Evolutionary conservation across 1,284 basidiomycete species (phyloP).

Genomic region (Fereydounia khargensis): DNA sequence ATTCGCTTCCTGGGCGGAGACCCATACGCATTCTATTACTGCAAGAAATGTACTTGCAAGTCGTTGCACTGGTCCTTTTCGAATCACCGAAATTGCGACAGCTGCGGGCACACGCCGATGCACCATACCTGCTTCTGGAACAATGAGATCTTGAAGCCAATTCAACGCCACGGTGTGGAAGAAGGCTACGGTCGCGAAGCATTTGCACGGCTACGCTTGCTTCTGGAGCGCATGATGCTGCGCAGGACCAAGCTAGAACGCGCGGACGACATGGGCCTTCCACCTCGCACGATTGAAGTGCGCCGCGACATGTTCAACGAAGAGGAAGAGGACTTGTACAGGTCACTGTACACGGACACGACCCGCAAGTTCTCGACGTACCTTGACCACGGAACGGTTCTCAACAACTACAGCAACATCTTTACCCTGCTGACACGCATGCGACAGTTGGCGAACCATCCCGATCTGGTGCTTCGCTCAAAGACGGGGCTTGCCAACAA

Average conservation of each 20-base stretch:
- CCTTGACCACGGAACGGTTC: constrained; percentile 81
- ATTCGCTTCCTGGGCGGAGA: constrained; percentile 61
- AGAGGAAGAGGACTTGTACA: constrained; percentile 93
- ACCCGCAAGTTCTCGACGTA: constrained; percentile 89
- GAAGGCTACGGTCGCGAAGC: constrained; percentile 51
- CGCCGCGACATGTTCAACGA: constrained; percentile 91
- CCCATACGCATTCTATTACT: constrained; percentile 59
- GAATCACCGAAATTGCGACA: constrained; percentile 79
- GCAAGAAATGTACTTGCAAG: constrained; percentile 80
- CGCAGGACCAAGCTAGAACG: constrained; percentile 75
- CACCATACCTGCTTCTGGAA: constrained; percentile 69
- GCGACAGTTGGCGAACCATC: constrained; percentile 61
- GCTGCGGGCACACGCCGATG: constrained; percentile 92
- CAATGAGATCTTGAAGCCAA: constrained; percentile 55
- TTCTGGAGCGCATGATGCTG: constrained; percentile 95
- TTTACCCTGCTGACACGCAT: constrained; percentile 60
- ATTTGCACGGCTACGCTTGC: constrained; percentile 60
- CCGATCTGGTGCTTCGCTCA: constrained; percentile 89
- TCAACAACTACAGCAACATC: constrained; percentile 57
- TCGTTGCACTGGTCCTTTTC: constrained; percentile 85
- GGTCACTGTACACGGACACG: constrained; percentile 86
- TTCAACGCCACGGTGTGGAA: constrained; percentile 47
- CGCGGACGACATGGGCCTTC: constrained; percentile 95
- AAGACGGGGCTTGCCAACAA: constrained; percentile 61
- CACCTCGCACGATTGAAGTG: constrained; percentile 86